Evolutionary conservation across 495 filamentous ascomycete genomes (phyloP).

Genomic region (Penicillium waksmanii): DNA sequence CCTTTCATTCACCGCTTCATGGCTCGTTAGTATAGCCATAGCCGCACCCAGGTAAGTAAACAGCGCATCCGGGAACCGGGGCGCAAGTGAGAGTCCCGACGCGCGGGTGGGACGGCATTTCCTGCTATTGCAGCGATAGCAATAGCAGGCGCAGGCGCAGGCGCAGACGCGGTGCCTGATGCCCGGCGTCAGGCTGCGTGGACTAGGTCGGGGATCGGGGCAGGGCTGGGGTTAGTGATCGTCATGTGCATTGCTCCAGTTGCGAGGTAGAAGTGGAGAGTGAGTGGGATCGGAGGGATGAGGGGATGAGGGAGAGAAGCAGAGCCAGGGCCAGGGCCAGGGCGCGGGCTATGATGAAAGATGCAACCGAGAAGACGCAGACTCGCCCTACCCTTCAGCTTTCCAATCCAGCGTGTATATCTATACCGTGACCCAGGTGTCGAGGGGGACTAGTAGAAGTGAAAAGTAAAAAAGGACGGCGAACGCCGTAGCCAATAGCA

Average conservation of each 20-base stretch:
- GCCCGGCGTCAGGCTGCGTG: not conserved
- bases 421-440: not conserved
- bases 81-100: not conserved
- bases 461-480: not conserved
- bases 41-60: conserved; percentile 1
- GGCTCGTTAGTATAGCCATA: not conserved
- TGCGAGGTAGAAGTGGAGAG: too few species aligned
- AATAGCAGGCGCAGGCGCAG: not conserved
- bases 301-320: too few species aligned
- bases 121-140: not conserved
- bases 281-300: too few species aligned
- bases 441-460: not conserved
- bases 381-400: too few species aligned
- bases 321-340: too few species aligned
- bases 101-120: not conserved
- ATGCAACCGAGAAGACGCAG: too few species aligned
- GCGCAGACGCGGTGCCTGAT: not conserved
- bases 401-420: not conserved
- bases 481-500: not conserved
- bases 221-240: not conserved
- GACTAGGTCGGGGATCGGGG: not conserved
- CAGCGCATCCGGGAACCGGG: not conserved
- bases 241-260: too few species aligned
- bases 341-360: not conserved
- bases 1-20: not conserved